These are phyloP conservation scores for Eudorina sp. DNA, from an alignment of 139 green algal genomes.

Conservation along the genomic window DNA sequence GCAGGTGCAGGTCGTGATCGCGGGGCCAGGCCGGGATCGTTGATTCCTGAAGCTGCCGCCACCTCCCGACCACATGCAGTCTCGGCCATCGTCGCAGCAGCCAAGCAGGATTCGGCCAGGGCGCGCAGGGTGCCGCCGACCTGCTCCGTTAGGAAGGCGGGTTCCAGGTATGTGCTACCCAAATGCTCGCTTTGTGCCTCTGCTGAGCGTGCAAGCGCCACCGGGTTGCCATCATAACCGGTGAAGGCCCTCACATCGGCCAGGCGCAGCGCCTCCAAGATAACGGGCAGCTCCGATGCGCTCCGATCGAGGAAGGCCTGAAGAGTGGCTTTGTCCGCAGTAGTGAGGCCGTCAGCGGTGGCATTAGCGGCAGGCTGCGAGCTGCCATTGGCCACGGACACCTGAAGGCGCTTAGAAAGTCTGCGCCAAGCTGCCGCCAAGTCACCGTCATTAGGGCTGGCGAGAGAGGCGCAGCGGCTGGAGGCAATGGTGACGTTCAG, in stretches of 20 bases:
- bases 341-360: background rate
- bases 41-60: background rate
- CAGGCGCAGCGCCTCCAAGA: background rate
- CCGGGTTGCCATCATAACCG: slow-evolving; percentile 11
- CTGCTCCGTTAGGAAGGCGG: background rate
- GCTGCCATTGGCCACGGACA: too few relatives aligned
- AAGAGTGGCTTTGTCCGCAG: background rate
- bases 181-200: background rate
- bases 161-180: slow-evolving; percentile 1
- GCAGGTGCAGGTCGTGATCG: background rate
- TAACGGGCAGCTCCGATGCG: background rate
- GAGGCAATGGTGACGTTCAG: background rate
- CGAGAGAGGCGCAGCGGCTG: background rate
- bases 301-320: background rate
- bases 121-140: background rate
- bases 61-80: too few relatives aligned
- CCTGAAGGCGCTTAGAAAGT: background rate
- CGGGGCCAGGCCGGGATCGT: background rate
- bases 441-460: background rate
- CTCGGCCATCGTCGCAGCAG: background rate
- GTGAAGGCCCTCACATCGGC: background rate
- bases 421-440: background rate
- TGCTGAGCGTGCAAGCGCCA: background rate
- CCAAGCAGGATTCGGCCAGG: background rate
- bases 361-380: too few relatives aligned